A percentile compares a stretch with the other conserved stretches of the same genome.
Conservation (phyloP, 2,329 filamentous ascomycete genomes). For the Penicillium verrucosum region DNA sequence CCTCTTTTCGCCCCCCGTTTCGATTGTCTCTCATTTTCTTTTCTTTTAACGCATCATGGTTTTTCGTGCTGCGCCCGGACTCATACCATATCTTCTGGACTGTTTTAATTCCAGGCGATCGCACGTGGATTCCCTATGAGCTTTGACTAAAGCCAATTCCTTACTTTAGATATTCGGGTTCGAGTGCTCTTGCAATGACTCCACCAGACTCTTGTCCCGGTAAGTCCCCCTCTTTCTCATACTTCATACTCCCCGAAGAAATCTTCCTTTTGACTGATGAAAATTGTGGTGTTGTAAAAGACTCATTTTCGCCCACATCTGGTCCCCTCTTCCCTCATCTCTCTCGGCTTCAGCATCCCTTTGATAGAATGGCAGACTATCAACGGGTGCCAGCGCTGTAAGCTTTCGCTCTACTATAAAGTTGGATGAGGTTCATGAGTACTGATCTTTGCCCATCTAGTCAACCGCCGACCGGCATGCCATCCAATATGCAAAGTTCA, state of each 20-base stretch:
- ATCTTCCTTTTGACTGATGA: slow-evolving; percentile 16
- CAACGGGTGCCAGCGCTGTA: slow-evolving; percentile 42
- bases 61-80: slow-evolving; percentile 9
- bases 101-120: slow-evolving; percentile 12
- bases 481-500: slow-evolving; percentile 36
- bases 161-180: slow-evolving; percentile 49
- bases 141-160: slow-evolving; percentile 23
- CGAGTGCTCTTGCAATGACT: slow-evolving; percentile 50
- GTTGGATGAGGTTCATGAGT: neutral
- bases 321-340: slow-evolving; percentile 36
- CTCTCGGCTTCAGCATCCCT: slow-evolving; percentile 27
- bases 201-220: slow-evolving; percentile 54
- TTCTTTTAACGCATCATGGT: slow-evolving; percentile 22
- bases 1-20: slow-evolving; percentile 16
- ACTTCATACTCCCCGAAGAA: neutral
- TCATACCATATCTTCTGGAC: slow-evolving; percentile 6
- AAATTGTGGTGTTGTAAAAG: slow-evolving; percentile 22
- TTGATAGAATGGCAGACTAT: slow-evolving; percentile 40
- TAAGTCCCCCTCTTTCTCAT: slow-evolving; percentile 40
- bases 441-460: slow-evolving; percentile 32
- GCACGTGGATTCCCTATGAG: slow-evolving; percentile 13
- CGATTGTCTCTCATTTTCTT: slow-evolving; percentile 16
- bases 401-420: slow-evolving; percentile 16
- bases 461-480: slow-evolving; percentile 48
- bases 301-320: slow-evolving; percentile 34